Evolutionary conservation across 179 eudicot genomes (phyloP), one percentile per base, ranked within the genome.

Genomic region (Pouteria campechiana): DNA sequence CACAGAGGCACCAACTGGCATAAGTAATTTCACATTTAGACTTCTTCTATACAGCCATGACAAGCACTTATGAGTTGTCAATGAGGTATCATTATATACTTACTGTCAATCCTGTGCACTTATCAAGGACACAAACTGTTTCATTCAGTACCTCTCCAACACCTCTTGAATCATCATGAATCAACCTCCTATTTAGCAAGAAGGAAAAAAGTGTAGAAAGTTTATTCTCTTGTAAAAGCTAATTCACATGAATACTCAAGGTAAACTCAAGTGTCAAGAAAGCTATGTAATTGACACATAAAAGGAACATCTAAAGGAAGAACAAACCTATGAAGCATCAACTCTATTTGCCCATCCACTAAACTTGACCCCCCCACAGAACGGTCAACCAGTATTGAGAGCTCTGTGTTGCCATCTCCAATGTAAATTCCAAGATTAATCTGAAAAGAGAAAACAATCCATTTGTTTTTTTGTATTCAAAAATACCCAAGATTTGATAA

Each of bases 291-390:
- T n/a, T n/a, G n/a, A n/a, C n/a, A n/a, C n/a, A n/a, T n/a, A n/a
- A n/a, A n/a, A n/a, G n/a, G n/a, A n/a, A n/a, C n/a, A n/a, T n/a
- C n/a, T 15, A 27, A 24, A 31, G 14, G n/a, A 46, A 18, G 12
- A 55, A 49, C 38, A 44, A 51, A 89, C 97, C 97, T 79, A 48
- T 84, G 97, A 45, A 89, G 93, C 97, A 89, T 89, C 56, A 89
- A 60, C 63, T 89, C 97, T 67, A 89, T 55, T 54, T 89, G 93
- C 40, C 95, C 97, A 68, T 89, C 95, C 48, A 52, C 68, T 48
- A 81, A 49, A 58, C 95, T 89, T 41, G 97, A 71, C 32, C 95
- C 97, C 54, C 97, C 97, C 49, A 89, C 79, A 27, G 97, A 72
- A 49, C 95, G 83, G 53, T 89, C 95, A 20, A 89, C 97, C 68